These are phyloP conservation scores for Pseudoturritis turrita DNA, from an alignment of 345 rosid species.

Conservation along the genomic window DNA sequence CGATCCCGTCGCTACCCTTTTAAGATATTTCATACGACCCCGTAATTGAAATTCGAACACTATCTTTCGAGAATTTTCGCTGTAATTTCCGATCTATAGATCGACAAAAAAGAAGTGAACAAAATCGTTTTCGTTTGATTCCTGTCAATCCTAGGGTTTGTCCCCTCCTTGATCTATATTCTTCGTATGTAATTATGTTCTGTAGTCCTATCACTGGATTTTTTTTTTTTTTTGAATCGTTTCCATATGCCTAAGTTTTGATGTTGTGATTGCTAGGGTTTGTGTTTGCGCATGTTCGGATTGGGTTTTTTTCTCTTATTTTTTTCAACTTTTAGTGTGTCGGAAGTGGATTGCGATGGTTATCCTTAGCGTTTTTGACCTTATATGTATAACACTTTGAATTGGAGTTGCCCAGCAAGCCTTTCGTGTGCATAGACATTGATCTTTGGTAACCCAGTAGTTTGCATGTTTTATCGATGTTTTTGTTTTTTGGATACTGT, in stretches of 20 bases:
- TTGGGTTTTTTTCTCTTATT: not conserved
- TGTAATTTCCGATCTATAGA: not conserved
- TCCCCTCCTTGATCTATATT: slow-evolving; percentile 13
- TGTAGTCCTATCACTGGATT: not conserved
- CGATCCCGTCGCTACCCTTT: slow-evolving; percentile 14
- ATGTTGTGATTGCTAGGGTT: slow-evolving; percentile 16
- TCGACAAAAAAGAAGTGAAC: not conserved
- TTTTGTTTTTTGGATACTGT: not conserved
- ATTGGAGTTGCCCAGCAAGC: not conserved
- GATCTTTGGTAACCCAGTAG: not conserved
- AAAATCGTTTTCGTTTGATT: slow-evolving; percentile 2
- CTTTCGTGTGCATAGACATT: not conserved
- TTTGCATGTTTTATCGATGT: slow-evolving; percentile 6
- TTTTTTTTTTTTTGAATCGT: not conserved
- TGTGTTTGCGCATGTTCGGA: slow-evolving; percentile 15
- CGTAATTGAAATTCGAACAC: not conserved
- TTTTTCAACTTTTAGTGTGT: not conserved
- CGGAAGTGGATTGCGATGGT: not conserved
- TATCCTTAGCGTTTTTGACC: not conserved
- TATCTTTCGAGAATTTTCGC: not conserved
- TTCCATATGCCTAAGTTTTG: not conserved
- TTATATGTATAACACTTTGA: not conserved
- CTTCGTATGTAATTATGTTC: not conserved
- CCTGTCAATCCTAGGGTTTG: slow-evolving; percentile 22
- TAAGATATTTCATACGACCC: not conserved